Evolutionary conservation across 192 early-diverging fungal species (phyloP), one percentile per base, ranked within the genome.

Genomic region (Rhizophagus clarus): DNA sequence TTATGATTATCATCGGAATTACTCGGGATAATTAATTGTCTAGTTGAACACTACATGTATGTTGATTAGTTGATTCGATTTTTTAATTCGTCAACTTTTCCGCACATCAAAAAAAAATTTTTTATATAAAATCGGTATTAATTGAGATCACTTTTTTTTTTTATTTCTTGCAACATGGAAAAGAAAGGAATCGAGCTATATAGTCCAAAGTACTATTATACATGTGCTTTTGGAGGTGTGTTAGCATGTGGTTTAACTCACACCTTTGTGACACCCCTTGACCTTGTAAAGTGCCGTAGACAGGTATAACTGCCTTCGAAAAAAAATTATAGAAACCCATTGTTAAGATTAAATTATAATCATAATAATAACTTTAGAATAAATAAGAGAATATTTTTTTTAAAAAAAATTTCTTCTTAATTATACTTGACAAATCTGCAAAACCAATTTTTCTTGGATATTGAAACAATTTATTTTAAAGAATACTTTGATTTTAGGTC

Each of bases 261-360:
- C 20, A 60, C 72, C 8, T 74, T 74, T 28, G 72, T 74, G 22
- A 87, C 86, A 22, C 86, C 86, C 51, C 77, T 87, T 49, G 86
- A 87, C 68, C 74, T 87, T 22, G 86, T 87, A 37, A 87, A 87
- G 63, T 85, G 84, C 68, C 82, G 86, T 68, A 72, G 62, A 32
- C 86, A 87, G 72, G 84, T 85, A 82, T 47, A 63, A 24, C 5
- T n/a, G 17, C 2, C 12, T 60, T 71, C n/a, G 77, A 29, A 68
- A 68, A 68, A 68, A 68, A 34, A 68, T 29, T 24, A 12, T 68
- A 0, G 24, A 67, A 31, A 26, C 32, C 17, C 32, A 5, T 5
- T 15, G 28, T 31, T 9, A 15, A 45, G 67, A 29, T 29, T 69
- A 20, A 34, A 26, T 11, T 51, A 56, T 17, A 20, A 17, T 20